Evolutionary conservation across 2,329 filamentous ascomycete species (phyloP).

Genomic region (Aspergillus persii): DNA sequence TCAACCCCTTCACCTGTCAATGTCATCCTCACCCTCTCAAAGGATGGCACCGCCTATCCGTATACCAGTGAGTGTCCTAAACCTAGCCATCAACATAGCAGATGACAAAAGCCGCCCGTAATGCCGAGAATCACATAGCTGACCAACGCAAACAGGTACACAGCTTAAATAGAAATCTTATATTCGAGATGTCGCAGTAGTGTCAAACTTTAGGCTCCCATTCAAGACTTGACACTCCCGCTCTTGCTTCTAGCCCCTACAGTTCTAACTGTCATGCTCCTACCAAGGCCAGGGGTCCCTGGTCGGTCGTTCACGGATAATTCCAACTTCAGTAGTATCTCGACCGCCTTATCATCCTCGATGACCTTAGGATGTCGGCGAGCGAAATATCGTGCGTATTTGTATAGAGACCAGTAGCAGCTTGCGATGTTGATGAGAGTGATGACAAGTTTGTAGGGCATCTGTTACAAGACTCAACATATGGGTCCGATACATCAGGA

Average conservation of each 20-base stretch:
- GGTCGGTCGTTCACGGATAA: neutral
- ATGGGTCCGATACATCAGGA: too few relatives aligned
- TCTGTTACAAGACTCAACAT: slow-evolving; percentile 7
- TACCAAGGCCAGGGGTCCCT: neutral
- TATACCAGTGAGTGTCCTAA: too few relatives aligned
- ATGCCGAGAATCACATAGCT: too few relatives aligned
- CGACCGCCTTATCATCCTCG: slow-evolving; percentile 46
- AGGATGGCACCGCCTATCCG: too few relatives aligned
- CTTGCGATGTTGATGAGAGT: slow-evolving; percentile 46
- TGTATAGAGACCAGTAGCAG: slow-evolving; percentile 43
- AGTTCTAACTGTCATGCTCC: slow-evolving; percentile 12
- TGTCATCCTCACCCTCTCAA: too few relatives aligned
- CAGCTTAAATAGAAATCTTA: too few relatives aligned
- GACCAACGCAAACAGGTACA: too few relatives aligned
- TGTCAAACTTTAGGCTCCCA: too few relatives aligned
- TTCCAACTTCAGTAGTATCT: slow-evolving; percentile 27
- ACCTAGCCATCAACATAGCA: too few relatives aligned
- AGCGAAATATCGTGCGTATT: slow-evolving; percentile 49
- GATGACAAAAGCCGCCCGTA: too few relatives aligned
- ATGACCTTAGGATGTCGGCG: slow-evolving; percentile 49
- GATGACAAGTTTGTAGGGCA: slow-evolving; percentile 46
- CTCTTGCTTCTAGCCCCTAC: neutral
- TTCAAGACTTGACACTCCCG: neutral
- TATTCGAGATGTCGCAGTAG: too few relatives aligned
- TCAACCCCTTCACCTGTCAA: too few relatives aligned